These are phyloP conservation scores for Henckelia pumila DNA, from an alignment of 257 asterid species.

Conservation along the genomic window DNA sequence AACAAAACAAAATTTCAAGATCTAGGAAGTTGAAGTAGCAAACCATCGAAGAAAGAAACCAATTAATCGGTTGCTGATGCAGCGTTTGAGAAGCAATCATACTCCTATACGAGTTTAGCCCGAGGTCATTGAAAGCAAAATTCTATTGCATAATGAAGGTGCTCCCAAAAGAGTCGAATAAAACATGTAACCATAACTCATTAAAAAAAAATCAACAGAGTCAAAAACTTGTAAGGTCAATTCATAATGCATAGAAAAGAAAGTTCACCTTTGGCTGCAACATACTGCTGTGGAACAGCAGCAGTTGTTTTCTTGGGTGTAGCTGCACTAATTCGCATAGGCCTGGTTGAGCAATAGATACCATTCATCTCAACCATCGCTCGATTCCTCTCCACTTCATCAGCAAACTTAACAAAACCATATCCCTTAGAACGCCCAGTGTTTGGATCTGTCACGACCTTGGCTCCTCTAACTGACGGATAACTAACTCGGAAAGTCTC, in stretches of 20 bases:
- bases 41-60: conserved; percentile 11
- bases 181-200: conserved; percentile 2
- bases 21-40: conserved; percentile 17
- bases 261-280: conserved; percentile 65
- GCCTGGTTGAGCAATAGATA: conserved; percentile 88
- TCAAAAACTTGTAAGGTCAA: conserved; percentile 19
- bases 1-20: conserved; percentile 13
- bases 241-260: conserved; percentile 13
- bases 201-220: neutral
- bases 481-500: conserved; percentile 87
- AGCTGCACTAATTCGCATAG: conserved; percentile 99
- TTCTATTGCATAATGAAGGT: neutral
- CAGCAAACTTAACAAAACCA: conserved; percentile 97
- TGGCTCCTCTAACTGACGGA: conserved; percentile 94
- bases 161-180: neutral
- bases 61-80: conserved; percentile 2
- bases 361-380: conserved; percentile 99
- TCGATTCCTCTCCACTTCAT: conserved; percentile 84
- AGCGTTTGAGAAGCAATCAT: conserved; percentile 5
- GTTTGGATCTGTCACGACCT: conserved; percentile 96
- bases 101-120: conserved; percentile 3
- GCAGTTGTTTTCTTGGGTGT: conserved; percentile 80
- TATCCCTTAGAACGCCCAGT: conserved; percentile 98
- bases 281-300: conserved; percentile 65
- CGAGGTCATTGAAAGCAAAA: conserved; percentile 22